Conservation (phyloP, 495 filamentous ascomycete species). For the Xylaria intraflava region DNA sequence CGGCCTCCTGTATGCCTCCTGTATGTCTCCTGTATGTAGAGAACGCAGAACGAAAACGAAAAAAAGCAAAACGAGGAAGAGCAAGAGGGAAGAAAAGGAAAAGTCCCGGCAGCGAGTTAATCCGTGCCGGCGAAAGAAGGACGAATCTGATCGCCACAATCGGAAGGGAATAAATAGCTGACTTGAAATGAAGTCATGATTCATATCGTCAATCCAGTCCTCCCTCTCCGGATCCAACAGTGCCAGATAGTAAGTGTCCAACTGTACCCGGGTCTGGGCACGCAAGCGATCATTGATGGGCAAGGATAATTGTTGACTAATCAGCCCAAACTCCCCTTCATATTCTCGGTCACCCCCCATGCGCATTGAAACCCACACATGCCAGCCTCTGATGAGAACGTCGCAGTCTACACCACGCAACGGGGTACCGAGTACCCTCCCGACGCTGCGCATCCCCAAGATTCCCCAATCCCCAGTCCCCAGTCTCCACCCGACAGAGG, state of each 20-base stretch:
- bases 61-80: background rate
- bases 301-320: slow-evolving; percentile 7
- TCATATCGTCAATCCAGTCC: background rate
- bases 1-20: too few relatives aligned
- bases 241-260: background rate
- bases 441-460: too few relatives aligned
- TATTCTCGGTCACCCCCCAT: background rate
- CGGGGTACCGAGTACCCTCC: too few relatives aligned
- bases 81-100: slow-evolving; percentile 1
- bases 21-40: background rate
- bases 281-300: background rate
- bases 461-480: too few relatives aligned
- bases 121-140: background rate
- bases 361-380: background rate
- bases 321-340: background rate
- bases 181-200: background rate
- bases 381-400: too few relatives aligned
- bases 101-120: background rate
- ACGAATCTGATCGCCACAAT: background rate
- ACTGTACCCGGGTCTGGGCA: background rate
- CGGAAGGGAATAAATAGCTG: slow-evolving; percentile 1
- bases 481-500: too few relatives aligned
- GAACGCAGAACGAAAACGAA: background rate
- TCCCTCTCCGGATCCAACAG: background rate
- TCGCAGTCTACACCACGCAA: too few relatives aligned